Conservation (phyloP, 1,284 basidiomycete genomes). For the Agroathelia rolfsii region DNA sequence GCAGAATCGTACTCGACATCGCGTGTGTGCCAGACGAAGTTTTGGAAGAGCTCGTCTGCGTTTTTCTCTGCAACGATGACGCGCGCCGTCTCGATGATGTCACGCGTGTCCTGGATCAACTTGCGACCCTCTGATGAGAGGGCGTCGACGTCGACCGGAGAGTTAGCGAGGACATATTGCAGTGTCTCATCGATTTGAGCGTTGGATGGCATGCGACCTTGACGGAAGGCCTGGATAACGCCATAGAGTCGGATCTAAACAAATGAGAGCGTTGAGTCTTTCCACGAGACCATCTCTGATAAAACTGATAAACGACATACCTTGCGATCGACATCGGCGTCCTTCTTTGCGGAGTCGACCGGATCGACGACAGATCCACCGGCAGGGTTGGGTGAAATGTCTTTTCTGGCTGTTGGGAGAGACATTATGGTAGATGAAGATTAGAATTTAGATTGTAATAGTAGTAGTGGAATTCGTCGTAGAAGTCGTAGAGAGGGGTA, state of each 20-base stretch:
- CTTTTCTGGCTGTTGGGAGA: slow-evolving; percentile 48
- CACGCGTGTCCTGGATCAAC: slow-evolving; percentile 65
- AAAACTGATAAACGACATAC: slow-evolving; percentile 17
- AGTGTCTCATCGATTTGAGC: slow-evolving; percentile 69
- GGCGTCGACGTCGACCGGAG: slow-evolving; percentile 54
- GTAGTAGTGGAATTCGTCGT: too few species aligned
- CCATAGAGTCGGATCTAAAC: slow-evolving; percentile 60
- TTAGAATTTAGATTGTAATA: too few species aligned
- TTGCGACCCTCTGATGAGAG: slow-evolving; percentile 72
- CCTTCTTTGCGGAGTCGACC: slow-evolving; percentile 39
- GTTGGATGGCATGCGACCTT: slow-evolving; percentile 75
- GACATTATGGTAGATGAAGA: slow-evolving; percentile 36
- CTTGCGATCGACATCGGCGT: slow-evolving; percentile 58
- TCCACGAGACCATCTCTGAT: too few species aligned
- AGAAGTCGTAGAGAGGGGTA: too few species aligned
- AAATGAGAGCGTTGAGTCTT: neutral
- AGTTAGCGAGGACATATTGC: slow-evolving; percentile 54
- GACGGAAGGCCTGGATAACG: slow-evolving; percentile 69
- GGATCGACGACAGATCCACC: slow-evolving; percentile 48
- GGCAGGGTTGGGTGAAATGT: slow-evolving; percentile 46
- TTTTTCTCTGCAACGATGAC: slow-evolving; percentile 76
- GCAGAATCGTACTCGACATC: slow-evolving; percentile 37
- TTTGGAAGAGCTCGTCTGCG: slow-evolving; percentile 81
- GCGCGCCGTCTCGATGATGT: slow-evolving; percentile 64
- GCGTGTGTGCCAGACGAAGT: slow-evolving; percentile 72